Conservation (phyloP, 805 yeast genomes). For the Hyphopichia homilentoma region DNA sequence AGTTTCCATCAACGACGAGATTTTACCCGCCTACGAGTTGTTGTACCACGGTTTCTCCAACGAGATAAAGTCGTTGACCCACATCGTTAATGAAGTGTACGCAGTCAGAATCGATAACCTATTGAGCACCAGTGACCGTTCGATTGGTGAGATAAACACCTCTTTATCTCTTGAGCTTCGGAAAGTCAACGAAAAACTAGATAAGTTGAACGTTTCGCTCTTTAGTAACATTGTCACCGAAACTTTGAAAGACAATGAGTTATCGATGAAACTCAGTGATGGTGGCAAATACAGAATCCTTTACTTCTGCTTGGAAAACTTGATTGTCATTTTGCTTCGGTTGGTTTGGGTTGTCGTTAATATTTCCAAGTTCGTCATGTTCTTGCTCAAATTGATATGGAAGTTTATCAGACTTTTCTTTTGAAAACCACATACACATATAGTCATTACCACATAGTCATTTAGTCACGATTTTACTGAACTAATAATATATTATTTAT, state of each 20-base stretch:
- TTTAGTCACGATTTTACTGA: too few relatives aligned
- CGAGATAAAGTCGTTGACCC: slow-evolving; percentile 33
- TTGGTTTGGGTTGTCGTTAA: slow-evolving; percentile 56
- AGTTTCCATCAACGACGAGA: slow-evolving; percentile 25
- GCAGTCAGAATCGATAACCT: slow-evolving; percentile 57
- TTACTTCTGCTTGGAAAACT: slow-evolving; percentile 47
- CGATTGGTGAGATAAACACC: slow-evolving; percentile 71
- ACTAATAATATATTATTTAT: slow-evolving; percentile 1
- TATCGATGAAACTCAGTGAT: slow-evolving; percentile 20
- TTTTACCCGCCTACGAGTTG: slow-evolving; percentile 31
- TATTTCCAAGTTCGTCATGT: slow-evolving; percentile 34
- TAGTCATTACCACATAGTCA: background rate
- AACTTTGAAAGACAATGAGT: slow-evolving; percentile 8
- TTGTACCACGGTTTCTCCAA: slow-evolving; percentile 28
- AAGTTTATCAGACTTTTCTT: slow-evolving; percentile 11
- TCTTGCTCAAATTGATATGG: slow-evolving; percentile 18
- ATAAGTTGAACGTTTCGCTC: slow-evolving; percentile 35
- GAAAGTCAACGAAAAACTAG: slow-evolving; percentile 46
- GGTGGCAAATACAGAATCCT: slow-evolving; percentile 33
- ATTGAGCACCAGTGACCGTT: slow-evolving; percentile 60
- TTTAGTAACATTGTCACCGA: slow-evolving; percentile 20
- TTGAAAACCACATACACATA: slow-evolving; percentile 3
- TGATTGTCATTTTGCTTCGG: slow-evolving; percentile 50
- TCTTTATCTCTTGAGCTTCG: slow-evolving; percentile 61
- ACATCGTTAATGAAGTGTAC: slow-evolving; percentile 38